Evolutionary conservation across 2,329 filamentous ascomycete genomes (phyloP).

Genomic region (Phyllosticta citriasiana): DNA sequence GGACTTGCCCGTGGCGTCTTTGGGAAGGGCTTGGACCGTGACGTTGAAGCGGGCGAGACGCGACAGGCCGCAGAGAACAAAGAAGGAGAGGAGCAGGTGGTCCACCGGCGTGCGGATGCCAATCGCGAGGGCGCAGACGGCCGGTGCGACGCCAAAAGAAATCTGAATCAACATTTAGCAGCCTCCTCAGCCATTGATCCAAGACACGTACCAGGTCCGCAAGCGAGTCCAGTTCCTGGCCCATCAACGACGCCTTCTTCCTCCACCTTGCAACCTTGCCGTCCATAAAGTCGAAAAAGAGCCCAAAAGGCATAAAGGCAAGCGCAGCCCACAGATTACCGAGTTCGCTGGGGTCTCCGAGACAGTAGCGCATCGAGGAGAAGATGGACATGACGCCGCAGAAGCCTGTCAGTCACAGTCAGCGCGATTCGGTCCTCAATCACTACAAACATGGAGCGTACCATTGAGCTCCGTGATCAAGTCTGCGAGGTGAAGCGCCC

Average conservation of each 20-base stretch:
- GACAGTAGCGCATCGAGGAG: slow-evolving; percentile 86
- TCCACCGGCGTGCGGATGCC: slow-evolving; percentile 78
- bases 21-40: slow-evolving; percentile 78
- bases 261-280: slow-evolving; percentile 94
- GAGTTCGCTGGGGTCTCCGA: slow-evolving; percentile 52
- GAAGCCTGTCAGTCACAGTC: slow-evolving; percentile 45
- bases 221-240: slow-evolving; percentile 90
- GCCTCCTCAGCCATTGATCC: not conserved
- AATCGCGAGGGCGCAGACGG: slow-evolving; percentile 76
- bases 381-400: slow-evolving; percentile 94
- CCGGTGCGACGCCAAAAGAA: slow-evolving; percentile 88
- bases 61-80: slow-evolving; percentile 89
- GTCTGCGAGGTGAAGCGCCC: slow-evolving; percentile 65
- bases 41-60: slow-evolving; percentile 96
- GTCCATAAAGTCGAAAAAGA: slow-evolving; percentile 98
- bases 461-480: slow-evolving; percentile 76
- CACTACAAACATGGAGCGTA: slow-evolving; percentile 13
- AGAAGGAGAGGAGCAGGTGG: slow-evolving; percentile 72
- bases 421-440: not conserved
- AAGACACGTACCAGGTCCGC: slow-evolving; percentile 68
- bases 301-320: slow-evolving; percentile 76
- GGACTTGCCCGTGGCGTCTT: slow-evolving; percentile 84
- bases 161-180: slow-evolving; percentile 47
- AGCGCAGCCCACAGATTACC: slow-evolving; percentile 73
- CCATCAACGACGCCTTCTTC: slow-evolving; percentile 95